These are phyloP conservation scores for Catenaria anguillulae DNA, from an alignment of 371 early-diverging fungal species.

Conservation along the genomic window DNA sequence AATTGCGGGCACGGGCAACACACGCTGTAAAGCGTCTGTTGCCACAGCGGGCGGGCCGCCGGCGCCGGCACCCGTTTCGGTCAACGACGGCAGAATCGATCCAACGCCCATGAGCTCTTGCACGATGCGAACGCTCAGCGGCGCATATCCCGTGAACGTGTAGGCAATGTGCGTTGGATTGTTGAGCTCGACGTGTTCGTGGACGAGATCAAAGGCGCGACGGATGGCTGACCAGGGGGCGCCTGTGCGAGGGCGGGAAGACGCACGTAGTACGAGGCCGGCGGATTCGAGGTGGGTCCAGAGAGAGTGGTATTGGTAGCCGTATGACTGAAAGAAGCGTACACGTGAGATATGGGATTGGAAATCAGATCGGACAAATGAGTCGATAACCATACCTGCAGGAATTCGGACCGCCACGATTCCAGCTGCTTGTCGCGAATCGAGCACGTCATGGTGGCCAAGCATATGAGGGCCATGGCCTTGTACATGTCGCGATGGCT, in stretches of 20 bases:
- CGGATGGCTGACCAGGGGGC: conserved; percentile 31
- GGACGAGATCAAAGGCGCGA: conserved; percentile 57
- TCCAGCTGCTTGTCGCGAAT: not conserved
- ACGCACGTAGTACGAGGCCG: conserved; percentile 45
- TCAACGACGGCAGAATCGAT: no score
- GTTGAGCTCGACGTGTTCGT: conserved; percentile 63
- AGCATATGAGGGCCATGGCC: not conserved
- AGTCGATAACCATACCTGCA: not conserved
- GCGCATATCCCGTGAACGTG: conserved; percentile 89
- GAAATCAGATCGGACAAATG: no score
- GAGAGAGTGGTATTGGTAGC: conserved; percentile 71
- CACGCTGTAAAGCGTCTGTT: no score
- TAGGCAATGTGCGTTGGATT: conserved; percentile 77
- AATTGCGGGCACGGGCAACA: no score
- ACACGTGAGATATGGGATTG: no score
- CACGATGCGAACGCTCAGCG: conserved; percentile 71
- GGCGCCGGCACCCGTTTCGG: no score
- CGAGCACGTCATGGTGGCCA: not conserved
- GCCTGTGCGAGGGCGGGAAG: conserved; percentile 27
- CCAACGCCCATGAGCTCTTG: conserved; percentile 45
- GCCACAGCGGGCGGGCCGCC: no score
- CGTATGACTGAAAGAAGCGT: conserved; percentile 49
- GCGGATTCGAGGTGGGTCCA: conserved; percentile 45
- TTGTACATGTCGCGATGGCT: not conserved
- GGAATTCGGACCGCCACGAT: not conserved